Conservation (phyloP, 345 rosid species). For the Populus simonii region DNA sequence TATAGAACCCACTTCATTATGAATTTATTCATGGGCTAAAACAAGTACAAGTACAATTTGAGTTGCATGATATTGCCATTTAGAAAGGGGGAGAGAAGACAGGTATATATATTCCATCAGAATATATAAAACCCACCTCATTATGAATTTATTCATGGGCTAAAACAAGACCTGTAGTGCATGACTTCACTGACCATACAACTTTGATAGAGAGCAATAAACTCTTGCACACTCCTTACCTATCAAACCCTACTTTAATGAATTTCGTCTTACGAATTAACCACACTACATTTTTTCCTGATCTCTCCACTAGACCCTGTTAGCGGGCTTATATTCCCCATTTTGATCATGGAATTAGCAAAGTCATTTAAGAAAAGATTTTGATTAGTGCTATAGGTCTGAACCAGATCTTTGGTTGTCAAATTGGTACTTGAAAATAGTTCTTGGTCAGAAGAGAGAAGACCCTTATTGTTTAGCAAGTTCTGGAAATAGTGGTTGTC, state of each 20-base stretch:
- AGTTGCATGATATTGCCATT: no score
- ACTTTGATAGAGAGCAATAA: no score
- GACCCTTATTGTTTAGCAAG: slow-evolving; percentile 19
- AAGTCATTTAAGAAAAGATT: slow-evolving; percentile 4
- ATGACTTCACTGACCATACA: neutral
- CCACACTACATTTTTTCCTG: slow-evolving; percentile 21
- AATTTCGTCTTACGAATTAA: neutral
- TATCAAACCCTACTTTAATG: no score
- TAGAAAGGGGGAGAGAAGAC: neutral
- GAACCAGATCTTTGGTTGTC: slow-evolving; percentile 12
- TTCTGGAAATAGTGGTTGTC: slow-evolving; percentile 30
- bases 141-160: neutral
- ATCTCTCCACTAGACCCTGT: slow-evolving; percentile 19
- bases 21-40: no score
- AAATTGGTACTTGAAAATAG: slow-evolving; percentile 12
- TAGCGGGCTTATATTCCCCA: slow-evolving; percentile 46
- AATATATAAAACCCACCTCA: neutral
- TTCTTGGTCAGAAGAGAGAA: slow-evolving; percentile 24
- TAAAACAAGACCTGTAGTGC: neutral
- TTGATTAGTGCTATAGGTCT: slow-evolving; percentile 11
- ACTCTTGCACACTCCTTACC: no score
- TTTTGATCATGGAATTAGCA: slow-evolving; percentile 22
- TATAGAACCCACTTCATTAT: no score
- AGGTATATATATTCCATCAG: neutral
- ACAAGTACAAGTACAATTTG: no score